phyloP scores from a whole-genome alignment of 768 basidiomycete genomes.

The Termitomyces sp. region DNA sequence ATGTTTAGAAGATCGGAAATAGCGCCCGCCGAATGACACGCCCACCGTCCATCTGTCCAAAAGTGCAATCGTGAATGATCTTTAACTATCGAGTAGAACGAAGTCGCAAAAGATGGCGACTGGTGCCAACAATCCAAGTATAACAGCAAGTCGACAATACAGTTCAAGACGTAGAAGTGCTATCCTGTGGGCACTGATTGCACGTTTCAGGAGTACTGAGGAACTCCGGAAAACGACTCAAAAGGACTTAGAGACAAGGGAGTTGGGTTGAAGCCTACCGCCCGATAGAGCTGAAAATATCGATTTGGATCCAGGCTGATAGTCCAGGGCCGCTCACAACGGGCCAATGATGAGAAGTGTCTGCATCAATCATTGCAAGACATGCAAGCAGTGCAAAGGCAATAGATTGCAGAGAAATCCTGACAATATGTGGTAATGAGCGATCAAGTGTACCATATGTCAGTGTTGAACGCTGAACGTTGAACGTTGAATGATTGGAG shows the following conservation, averaged over 20 bases:
- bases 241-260: neutral
- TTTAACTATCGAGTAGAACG: neutral
- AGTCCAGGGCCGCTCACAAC: neutral
- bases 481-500: too few relatives aligned
- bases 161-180: neutral
- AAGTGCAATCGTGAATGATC: neutral
- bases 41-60: conserved; percentile 1
- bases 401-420: neutral
- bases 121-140: neutral
- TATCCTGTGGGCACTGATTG: neutral
- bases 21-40: neutral
- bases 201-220: neutral
- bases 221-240: neutral
- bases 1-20: neutral
- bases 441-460: neutral
- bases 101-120: neutral
- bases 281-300: neutral
- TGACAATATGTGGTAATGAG: neutral
- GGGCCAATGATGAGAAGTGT: neutral
- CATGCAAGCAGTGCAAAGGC: neutral
- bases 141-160: neutral
- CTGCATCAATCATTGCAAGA: neutral
- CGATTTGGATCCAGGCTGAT: neutral
- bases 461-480: neutral
- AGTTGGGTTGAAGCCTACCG: neutral